These are phyloP conservation scores for Ceratobasidium sp. DNA, from an alignment of 1,284 basidiomycete genomes.

Conservation along the genomic window DNA sequence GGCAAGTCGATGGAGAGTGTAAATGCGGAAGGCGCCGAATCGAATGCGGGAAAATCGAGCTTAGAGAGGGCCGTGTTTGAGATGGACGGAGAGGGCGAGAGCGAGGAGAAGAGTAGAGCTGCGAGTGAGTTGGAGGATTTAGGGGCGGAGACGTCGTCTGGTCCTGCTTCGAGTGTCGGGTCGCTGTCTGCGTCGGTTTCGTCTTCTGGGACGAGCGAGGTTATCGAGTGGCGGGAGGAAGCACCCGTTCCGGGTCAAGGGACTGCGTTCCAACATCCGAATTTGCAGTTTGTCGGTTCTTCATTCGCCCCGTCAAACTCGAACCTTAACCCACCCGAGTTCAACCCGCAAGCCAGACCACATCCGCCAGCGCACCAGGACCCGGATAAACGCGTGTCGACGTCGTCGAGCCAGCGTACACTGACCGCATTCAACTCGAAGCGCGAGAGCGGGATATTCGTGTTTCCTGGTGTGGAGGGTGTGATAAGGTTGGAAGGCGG, in stretches of 20 bases:
- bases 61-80: background rate
- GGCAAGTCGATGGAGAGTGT: background rate
- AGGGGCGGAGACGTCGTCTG: conserved; percentile 26
- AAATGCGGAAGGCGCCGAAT: background rate
- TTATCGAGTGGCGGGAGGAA: background rate
- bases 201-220: conserved; percentile 29
- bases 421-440: conserved; percentile 27
- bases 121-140: conserved; percentile 8
- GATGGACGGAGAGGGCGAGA: background rate
- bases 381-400: conserved; percentile 44
- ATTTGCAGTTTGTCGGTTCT: too few species aligned
- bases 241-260: background rate
- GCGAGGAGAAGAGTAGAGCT: background rate
- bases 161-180: conserved; percentile 42
- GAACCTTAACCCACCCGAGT: background rate
- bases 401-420: conserved; percentile 42
- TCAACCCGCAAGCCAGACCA: conserved; percentile 19
- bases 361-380: conserved; percentile 29
- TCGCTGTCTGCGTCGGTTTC: conserved; percentile 25
- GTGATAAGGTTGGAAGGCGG: background rate
- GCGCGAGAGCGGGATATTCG: conserved; percentile 33
- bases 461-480: conserved; percentile 19
- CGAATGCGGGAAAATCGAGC: background rate
- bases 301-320: background rate
- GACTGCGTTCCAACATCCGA: too few species aligned